Conservation (phyloP, 2,329 filamentous ascomycete species). For the Exophiala viscosa region DNA sequence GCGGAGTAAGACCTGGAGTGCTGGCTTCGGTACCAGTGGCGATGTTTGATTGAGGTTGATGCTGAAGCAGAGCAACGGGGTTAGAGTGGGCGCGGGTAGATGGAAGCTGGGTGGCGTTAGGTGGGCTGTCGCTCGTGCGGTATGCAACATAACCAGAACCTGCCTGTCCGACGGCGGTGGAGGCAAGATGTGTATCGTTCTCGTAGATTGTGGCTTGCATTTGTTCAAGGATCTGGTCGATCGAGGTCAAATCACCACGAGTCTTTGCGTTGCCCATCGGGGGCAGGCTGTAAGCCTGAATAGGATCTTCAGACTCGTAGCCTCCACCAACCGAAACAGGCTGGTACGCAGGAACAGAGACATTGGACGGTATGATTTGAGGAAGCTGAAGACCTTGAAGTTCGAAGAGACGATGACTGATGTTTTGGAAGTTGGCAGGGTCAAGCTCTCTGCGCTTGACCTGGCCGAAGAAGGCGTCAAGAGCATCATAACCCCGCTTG, state of each 20-base stretch:
- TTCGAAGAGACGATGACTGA: constrained; percentile 81
- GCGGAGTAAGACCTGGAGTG: constrained; percentile 61
- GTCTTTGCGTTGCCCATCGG: constrained; percentile 84
- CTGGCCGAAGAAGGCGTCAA: constrained; percentile 92
- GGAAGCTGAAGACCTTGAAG: constrained; percentile 67
- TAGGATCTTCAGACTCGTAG: constrained; percentile 55
- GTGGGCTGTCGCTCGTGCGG: constrained; percentile 55
- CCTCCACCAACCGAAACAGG: constrained; percentile 48
- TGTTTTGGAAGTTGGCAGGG: constrained; percentile 81
- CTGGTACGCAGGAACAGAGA: constrained; percentile 51
- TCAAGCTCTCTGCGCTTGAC: constrained; percentile 90
- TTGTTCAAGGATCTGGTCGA: constrained; percentile 91
- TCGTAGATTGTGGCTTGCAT: constrained; percentile 97
- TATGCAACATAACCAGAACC: constrained; percentile 63
- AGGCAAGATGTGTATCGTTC: constrained; percentile 76
- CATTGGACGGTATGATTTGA: constrained; percentile 50
- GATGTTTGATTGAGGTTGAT: constrained; percentile 31
- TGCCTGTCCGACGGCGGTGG: constrained; percentile 71
- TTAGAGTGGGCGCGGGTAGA: constrained; percentile 39
- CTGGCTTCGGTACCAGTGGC: constrained; percentile 41
- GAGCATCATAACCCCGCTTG: constrained; percentile 79
- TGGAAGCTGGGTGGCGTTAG: constrained; percentile 42
- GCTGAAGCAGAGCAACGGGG: constrained; percentile 21
- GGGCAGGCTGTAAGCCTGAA: constrained; percentile 79
- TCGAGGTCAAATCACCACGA: constrained; percentile 88